These are phyloP conservation scores for Microbotryum saponariae DNA, from an alignment of 1,284 basidiomycete genomes.

Conservation along the genomic window DNA sequence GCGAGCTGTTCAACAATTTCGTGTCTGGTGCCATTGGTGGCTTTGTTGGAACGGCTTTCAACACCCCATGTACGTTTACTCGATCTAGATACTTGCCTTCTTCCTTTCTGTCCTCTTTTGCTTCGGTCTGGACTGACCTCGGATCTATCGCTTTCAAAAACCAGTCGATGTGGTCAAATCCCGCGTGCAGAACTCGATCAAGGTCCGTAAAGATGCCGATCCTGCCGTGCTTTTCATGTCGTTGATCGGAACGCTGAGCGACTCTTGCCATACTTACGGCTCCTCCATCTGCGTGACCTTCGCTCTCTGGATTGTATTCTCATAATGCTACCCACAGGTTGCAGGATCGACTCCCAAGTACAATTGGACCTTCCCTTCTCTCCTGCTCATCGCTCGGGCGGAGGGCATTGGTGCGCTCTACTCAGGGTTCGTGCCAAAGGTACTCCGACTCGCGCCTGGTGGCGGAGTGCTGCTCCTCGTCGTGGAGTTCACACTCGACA, in stretches of 20 bases:
- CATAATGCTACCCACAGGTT: slow-evolving; percentile 42
- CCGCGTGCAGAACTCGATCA: slow-evolving; percentile 73
- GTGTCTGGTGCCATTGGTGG: slow-evolving; percentile 83
- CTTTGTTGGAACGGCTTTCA: slow-evolving; percentile 62
- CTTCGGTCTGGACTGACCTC: slow-evolving; percentile 49
- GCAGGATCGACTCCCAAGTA: slow-evolving; percentile 67
- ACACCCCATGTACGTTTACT: slow-evolving; percentile 45
- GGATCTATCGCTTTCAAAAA: slow-evolving; percentile 66
- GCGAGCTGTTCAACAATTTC: slow-evolving; percentile 81
- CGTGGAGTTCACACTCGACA: slow-evolving; percentile 68
- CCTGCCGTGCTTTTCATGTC: neutral
- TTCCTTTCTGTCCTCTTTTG: slow-evolving; percentile 29
- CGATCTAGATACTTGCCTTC: neutral
- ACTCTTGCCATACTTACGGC: neutral
- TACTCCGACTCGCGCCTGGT: slow-evolving; percentile 80
- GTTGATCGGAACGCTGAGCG: neutral
- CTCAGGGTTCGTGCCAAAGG: slow-evolving; percentile 85
- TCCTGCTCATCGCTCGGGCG: slow-evolving; percentile 73
- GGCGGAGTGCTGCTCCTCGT: slow-evolving; percentile 89
- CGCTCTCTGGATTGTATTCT: neutral
- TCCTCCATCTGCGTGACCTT: neutral
- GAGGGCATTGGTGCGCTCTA: slow-evolving; percentile 86
- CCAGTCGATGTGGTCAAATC: slow-evolving; percentile 79
- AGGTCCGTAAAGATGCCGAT: slow-evolving; percentile 29
- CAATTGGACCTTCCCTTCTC: slow-evolving; percentile 73